Base-by-base conservation (phyloP, 106 monocot species). In the Phalaenopsis equestris region DNA sequence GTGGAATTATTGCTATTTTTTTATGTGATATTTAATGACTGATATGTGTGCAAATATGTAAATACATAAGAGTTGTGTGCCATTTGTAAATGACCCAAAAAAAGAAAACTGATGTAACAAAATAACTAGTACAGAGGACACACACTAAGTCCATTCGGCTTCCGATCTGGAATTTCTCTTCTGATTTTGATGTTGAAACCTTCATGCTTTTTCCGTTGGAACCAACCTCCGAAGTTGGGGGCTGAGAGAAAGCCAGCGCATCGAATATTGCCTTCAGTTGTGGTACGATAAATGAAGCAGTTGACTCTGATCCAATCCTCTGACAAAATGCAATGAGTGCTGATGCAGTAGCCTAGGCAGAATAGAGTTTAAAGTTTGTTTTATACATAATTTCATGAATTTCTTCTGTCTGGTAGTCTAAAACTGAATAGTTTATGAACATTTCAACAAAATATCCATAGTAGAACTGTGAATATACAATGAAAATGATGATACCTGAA, bases 111-210 rank as follows among this genome's bases (percentile, higher is more conserved):
- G 73, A 11, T 56, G 37, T 30, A 76, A 49, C 38, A 48, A 12
- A 43, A 72, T 42, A 49, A 37, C 17, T n/a, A 75, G 18, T 48
- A 10, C 67, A 56, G 76, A 80, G 65, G 47, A 86, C 99, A 39
- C 91, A 99, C 99, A 93, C 76, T 79, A 99, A 88, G 64, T 95
- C 99, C 83, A 85, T 87, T 82, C 93, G 82, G 67, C 78, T 91
- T 82, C 86, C 84, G 67, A 95, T 84, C 68, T 75, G 77, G 70
- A 56, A 41, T 57, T 77, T 83, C 64, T 83, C 86, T 73, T 87
- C 80, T 79, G 77, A 61, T 55, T 85, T 91, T 78, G 78, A 42
- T 75, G 56, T 17, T 10, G 84, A 81, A 75, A 78, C 14, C 80
- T 83, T 90, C 16, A 77, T 72, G 75, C 81, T 81, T 83, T 82